phyloP scores from a whole-genome alignment of 257 asterid species.

The Rubia yunnanensis region DNA sequence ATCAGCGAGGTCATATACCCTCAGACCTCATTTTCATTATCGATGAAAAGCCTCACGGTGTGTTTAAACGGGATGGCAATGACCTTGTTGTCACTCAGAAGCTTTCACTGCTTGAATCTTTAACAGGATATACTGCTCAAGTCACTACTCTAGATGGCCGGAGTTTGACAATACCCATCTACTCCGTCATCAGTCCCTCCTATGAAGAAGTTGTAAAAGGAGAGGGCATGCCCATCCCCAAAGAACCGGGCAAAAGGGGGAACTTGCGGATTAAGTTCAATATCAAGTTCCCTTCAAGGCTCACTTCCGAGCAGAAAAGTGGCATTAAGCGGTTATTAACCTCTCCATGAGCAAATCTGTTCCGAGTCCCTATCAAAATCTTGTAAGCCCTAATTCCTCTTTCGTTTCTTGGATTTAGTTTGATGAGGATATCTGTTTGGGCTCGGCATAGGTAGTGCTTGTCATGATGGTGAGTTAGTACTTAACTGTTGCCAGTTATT shows the following conservation, averaged over 20 bases:
- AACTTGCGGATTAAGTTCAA: slow-evolving; percentile 66
- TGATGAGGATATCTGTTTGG: not conserved
- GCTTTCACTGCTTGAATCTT: slow-evolving; percentile 68
- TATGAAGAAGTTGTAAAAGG: slow-evolving; percentile 76
- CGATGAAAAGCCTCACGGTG: slow-evolving; percentile 74
- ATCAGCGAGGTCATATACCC: slow-evolving; percentile 68
- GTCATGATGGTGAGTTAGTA: not conserved
- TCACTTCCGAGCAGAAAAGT: slow-evolving; percentile 76
- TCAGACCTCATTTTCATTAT: slow-evolving; percentile 74
- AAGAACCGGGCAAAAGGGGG: slow-evolving; percentile 77
- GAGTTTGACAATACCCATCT: slow-evolving; percentile 47
- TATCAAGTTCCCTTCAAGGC: slow-evolving; percentile 74
- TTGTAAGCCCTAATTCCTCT: not conserved
- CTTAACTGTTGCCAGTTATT: not conserved
- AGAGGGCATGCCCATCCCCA: slow-evolving; percentile 94
- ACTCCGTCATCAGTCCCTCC: slow-evolving; percentile 51
- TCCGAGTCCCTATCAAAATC: not conserved
- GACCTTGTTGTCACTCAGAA: slow-evolving; percentile 67
- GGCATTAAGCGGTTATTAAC: slow-evolving; percentile 64
- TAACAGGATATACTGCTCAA: slow-evolving; percentile 66
- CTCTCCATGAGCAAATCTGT: slow-evolving; percentile 25
- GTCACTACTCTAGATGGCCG: slow-evolving; percentile 74
- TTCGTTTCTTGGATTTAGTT: not conserved
- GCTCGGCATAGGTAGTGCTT: not conserved
- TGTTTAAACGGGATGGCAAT: slow-evolving; percentile 79